Conservation (phyloP, 495 filamentous ascomycete genomes). For the Pseudotulostoma volvatum region DNA sequence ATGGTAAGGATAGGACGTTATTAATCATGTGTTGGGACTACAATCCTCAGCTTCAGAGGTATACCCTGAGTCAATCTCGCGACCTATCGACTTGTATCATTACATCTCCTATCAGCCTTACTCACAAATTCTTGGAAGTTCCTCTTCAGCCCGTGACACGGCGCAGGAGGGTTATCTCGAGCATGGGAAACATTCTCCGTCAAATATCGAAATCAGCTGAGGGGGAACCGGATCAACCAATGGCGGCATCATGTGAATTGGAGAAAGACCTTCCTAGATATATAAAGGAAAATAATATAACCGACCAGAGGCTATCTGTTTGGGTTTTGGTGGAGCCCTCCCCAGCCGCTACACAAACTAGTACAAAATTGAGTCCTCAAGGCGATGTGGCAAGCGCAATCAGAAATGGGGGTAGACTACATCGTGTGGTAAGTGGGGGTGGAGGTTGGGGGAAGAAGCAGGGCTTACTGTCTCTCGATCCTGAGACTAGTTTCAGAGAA, state of each 20-base stretch:
- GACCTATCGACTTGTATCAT: conserved; percentile 21
- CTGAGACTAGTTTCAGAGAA: conserved; percentile 33
- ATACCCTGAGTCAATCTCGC: conserved; percentile 10
- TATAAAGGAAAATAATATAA: conserved; percentile 31
- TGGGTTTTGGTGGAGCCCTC: conserved; percentile 53
- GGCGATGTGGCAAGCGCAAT: conserved; percentile 8
- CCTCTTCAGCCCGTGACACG: conserved; percentile 49
- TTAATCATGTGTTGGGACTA: conserved; percentile 38
- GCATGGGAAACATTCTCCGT: conserved; percentile 73
- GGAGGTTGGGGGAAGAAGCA: conserved; percentile 83
- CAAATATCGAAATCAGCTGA: conserved; percentile 37
- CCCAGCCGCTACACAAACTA: conserved; percentile 3
- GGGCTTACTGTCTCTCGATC: conserved; percentile 69
- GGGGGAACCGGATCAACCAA: conserved; percentile 20
- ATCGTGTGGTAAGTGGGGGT: conserved; percentile 67
- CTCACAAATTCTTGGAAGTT: conserved; percentile 18
- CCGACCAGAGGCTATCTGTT: conserved; percentile 39
- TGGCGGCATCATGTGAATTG: conserved; percentile 62
- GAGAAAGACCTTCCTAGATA: conserved; percentile 47
- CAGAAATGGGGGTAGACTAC: conserved; percentile 33
- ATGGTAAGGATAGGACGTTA: conserved; percentile 47
- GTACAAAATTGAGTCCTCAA: conserved; percentile 3
- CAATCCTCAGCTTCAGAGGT: conserved; percentile 10
- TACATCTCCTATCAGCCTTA: conserved; percentile 6
- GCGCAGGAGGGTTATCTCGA: conserved; percentile 43